Base-by-base conservation (phyloP, 192 early-diverging fungal species). In the Chytriomyces sp. region DNA sequence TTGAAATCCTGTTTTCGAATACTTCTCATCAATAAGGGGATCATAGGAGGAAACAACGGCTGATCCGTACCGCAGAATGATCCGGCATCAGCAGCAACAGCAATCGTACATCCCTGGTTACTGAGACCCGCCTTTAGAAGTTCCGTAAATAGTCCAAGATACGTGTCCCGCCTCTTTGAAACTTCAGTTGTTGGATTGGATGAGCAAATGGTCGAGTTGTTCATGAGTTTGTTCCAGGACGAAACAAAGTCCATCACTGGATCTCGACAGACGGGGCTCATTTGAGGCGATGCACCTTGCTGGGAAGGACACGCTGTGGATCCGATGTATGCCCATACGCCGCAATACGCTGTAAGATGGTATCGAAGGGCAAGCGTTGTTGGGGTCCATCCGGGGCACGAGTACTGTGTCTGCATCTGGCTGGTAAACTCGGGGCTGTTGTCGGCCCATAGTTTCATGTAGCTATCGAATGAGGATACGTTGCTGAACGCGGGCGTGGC, bases 381-480 rank as follows among this genome's bases (percentile, higher is more conserved):
- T 10, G 77, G 77, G 63, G 24, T 69, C 77, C 67, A 84, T 6
- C 49, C 61, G 16, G 83, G 72, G 67, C 83, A 84, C 5, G 60
- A 49, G 45, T 68, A 77, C 7, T 35, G 10, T 5, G 23, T 65
- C 11, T 43, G 23, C 71, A 83, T 80, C 9, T 59, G 44, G 48
- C 68, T 62, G n/a, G 47, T 18, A 57, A 78, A 80, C 3, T 50
- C 16, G 10, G 79, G 35, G 43, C 23, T 61, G 71, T 49, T 69
- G 72, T 77, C 82, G 79, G 45, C 66, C 77, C 73, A 72, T 5
- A 23, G 35, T 13, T 7, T 16, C 46, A 83, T 69, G 67, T 83
- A 80, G 2, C 53, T 45, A 44, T 83, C 79, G 68, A 83, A 80
- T 16, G 79, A 18, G 20, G 0, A 57, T 20, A 57, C 53, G 28